phyloP scores from a whole-genome alignment of 768 basidiomycete genomes.

The Baorangia bicolor region DNA sequence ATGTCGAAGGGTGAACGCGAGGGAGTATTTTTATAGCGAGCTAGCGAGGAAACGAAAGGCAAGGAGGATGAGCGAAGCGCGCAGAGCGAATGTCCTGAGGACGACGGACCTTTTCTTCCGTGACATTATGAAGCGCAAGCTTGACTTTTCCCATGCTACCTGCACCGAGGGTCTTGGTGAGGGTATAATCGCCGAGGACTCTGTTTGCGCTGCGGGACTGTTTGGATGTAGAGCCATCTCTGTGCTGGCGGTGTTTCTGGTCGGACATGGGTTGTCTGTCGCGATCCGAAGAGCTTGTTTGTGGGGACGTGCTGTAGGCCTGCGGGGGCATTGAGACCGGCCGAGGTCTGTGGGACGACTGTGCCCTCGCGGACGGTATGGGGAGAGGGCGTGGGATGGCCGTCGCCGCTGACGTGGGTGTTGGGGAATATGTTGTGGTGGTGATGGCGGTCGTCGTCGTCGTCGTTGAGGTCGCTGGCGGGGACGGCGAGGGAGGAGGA shows the following conservation, averaged over 20 bases:
- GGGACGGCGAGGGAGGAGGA: constrained; percentile 11
- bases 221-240: constrained; percentile 34
- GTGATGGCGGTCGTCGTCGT: constrained; percentile 14
- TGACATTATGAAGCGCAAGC: constrained; percentile 83
- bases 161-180: constrained; percentile 95
- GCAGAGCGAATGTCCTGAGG: not conserved
- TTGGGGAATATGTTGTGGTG: constrained; percentile 1
- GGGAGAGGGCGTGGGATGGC: constrained; percentile 35
- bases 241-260: constrained; percentile 29
- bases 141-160: constrained; percentile 99
- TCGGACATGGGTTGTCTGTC: constrained; percentile 30
- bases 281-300: constrained; percentile 33
- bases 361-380: constrained; percentile 20
- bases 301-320: constrained; percentile 37
- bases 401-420: constrained; percentile 23
- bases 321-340: constrained; percentile 80
- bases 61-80: constrained; percentile 10
- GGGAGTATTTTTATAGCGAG: constrained; percentile 99
- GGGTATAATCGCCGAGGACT: constrained; percentile 90
- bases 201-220: constrained; percentile 41
- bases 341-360: constrained; percentile 42
- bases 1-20: constrained; percentile 62
- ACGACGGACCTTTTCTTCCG: constrained; percentile 84
- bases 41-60: constrained; percentile 38
- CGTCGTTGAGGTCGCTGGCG: constrained; percentile 6